Percentiles rank a stretch among this genome's conserved stretches.
Conservation (phyloP, 2,329 filamentous ascomycete species). For the Nectriaceae sp. region DNA sequence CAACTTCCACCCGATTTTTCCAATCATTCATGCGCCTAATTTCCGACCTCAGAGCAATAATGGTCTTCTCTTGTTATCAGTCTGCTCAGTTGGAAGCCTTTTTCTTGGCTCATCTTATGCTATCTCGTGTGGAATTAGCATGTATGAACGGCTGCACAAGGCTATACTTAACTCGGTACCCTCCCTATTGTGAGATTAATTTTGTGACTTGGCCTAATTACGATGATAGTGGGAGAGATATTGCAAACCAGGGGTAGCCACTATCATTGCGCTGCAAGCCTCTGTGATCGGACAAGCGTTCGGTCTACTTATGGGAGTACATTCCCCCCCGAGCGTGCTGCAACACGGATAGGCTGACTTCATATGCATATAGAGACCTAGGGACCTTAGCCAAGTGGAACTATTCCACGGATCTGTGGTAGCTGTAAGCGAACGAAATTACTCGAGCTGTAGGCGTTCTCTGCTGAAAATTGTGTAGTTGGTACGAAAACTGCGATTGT, state of each 20-base stretch:
- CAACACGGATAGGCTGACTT: too few relatives aligned
- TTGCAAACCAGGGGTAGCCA: background rate
- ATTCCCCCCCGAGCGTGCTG: too few relatives aligned
- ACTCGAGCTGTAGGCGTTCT: too few relatives aligned
- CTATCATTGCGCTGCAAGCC: background rate
- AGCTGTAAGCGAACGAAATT: too few relatives aligned
- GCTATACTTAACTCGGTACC: background rate
- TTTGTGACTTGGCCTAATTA: too few relatives aligned
- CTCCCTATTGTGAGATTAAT: too few relatives aligned
- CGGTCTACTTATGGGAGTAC: background rate
- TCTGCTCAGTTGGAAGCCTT: background rate
- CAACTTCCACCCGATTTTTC: background rate
- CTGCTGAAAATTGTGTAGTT: too few relatives aligned
- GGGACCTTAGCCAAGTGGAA: background rate
- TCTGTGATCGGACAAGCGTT: background rate
- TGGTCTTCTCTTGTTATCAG: background rate
- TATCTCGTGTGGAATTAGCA: background rate
- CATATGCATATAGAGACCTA: too few relatives aligned
- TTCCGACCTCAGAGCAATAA: background rate
- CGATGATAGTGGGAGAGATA: background rate
- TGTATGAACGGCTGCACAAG: background rate
- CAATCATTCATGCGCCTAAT: background rate
- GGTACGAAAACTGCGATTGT: background rate
- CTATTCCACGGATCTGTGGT: background rate
- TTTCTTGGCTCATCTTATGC: background rate